Evolutionary conservation across 2,329 filamentous ascomycete species (phyloP), one percentile per base, ranked within the genome.

Genomic region (Aspergillus sp.): DNA sequence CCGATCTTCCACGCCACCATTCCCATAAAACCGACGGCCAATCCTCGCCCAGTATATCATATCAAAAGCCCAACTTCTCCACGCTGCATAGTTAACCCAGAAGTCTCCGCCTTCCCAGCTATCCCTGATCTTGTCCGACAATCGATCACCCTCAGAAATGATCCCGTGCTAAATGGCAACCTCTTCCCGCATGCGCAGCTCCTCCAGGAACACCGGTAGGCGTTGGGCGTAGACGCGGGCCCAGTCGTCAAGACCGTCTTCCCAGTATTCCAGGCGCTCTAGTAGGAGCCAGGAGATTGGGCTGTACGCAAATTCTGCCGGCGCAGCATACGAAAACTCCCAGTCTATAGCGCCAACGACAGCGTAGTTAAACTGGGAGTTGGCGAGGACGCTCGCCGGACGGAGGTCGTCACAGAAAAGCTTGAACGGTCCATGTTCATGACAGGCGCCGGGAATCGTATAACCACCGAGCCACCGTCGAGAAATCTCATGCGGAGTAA

Each of bases 201-300:
- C 60, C 19, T 41, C 49, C 1, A 65, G 34, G 48, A 61, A 65
- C 3, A 53, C 58, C 10, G 51, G 6, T 2, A 65, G 54, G 10
- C 52, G 50, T 20, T 17, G 6, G 3, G 61, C 53, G 52, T 49
- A 64, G n/a, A 45, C 42, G 7, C 11, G 31, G 4, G 17, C 45
- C 63, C 60, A 66, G 40, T 52, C 57, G 0, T 61, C 53, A 10
- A 65, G 45, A 1, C 58, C 56, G 2, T 40, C 14, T 17, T 57
- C 38, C 63, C 62, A 65, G 25, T 58, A 57, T 34, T 65, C 63
- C 0, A 63, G 60, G 23, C 57, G 41, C 41, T 60, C 55, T 9
- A 65, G 21, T 2, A 66, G 49, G 5, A 65, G 57, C 64, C 64
- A 66, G 59, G 54, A 64, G 3, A 59, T 60, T 5, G 59, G 57